Evolutionary conservation across 495 filamentous ascomycete genomes (phyloP).

Genomic region (Oidiodendron maius): DNA sequence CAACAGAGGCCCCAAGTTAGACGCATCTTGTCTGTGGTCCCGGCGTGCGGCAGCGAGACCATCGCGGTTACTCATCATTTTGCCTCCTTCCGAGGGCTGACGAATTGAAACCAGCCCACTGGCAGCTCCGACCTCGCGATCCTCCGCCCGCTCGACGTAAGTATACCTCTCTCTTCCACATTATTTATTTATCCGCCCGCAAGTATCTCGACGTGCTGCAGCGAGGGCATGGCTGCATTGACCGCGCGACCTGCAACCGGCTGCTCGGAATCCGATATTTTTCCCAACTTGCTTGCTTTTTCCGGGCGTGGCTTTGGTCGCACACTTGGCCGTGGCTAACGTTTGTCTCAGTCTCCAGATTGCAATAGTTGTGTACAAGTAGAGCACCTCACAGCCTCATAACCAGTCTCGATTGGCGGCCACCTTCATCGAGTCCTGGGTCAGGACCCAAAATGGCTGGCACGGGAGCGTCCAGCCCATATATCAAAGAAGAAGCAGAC

Average conservation of each 20-base stretch:
- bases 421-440: conserved; percentile 4
- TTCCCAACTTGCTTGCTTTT: background rate
- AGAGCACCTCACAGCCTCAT: background rate
- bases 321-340: background rate
- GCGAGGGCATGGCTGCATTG: background rate
- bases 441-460: conserved; percentile 21
- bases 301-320: background rate
- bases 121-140: background rate
- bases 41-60: no score
- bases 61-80: background rate
- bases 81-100: background rate
- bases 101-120: background rate
- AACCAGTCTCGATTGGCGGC: background rate
- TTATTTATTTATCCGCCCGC: no score
- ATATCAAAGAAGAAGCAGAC: conserved; percentile 74
- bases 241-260: background rate
- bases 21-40: no score
- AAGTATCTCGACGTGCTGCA: no score
- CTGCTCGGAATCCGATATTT: background rate
- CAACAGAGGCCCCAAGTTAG: no score
- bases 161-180: no score
- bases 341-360: background rate
- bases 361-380: background rate
- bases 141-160: background rate
- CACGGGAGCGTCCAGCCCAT: conserved; percentile 47